Evolutionary conservation across 2,329 filamentous ascomycete species (phyloP).

Genomic region (Talaromyces verruculosus): DNA sequence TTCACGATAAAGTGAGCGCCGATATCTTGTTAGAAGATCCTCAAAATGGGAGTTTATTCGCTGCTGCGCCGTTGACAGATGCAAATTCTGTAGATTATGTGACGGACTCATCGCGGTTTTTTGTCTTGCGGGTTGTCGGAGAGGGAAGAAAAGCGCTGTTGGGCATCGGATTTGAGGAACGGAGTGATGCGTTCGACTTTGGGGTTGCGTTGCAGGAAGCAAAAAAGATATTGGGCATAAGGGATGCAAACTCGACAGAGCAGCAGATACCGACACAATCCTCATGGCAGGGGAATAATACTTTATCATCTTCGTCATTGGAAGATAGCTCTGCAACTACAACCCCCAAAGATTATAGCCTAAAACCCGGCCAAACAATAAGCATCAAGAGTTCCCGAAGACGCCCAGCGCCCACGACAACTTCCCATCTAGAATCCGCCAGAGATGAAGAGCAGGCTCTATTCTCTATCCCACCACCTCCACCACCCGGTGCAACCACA

Average conservation of each 20-base stretch:
- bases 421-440: conserved; percentile 23
- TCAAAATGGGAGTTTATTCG: conserved; percentile 71
- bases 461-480: conserved; percentile 77
- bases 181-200: conserved; percentile 83
- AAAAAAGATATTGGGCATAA: conserved; percentile 66
- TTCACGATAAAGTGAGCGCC: conserved; percentile 62
- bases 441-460: conserved; percentile 48
- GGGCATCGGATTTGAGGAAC: conserved; percentile 84
- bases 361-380: conserved; percentile 89
- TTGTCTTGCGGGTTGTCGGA: conserved; percentile 77
- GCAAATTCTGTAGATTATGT: conserved; percentile 70
- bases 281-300: conserved; percentile 21
- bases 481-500: conserved; percentile 41
- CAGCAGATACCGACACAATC: background rate
- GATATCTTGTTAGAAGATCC: conserved; percentile 80
- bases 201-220: conserved; percentile 77
- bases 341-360: conserved; percentile 66
- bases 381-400: conserved; percentile 71
- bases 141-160: conserved; percentile 75
- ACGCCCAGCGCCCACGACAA: conserved; percentile 31
- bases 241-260: conserved; percentile 34
- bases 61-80: conserved; percentile 74
- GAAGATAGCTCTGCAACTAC: background rate
- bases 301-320: background rate
- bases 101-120: conserved; percentile 78